Evolutionary conservation across 345 rosid species (phyloP).

Genomic region (Clarkia xantiana): DNA sequence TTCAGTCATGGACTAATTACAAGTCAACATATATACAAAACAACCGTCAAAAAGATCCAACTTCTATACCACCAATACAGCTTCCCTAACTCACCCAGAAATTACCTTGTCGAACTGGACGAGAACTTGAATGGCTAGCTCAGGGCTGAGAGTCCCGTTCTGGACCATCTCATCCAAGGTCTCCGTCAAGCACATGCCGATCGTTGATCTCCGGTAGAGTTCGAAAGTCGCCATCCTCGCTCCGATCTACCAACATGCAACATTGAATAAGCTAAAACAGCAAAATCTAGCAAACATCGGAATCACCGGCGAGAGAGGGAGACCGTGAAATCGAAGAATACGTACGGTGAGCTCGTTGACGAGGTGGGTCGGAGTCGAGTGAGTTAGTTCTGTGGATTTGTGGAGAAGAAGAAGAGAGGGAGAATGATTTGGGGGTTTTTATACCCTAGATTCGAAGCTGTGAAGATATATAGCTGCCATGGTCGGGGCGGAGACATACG

Average conservation of each 20-base stretch:
- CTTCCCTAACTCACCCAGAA: background rate
- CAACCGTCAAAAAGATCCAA: background rate
- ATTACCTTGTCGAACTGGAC: slow-evolving; percentile 89
- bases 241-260: slow-evolving; percentile 4
- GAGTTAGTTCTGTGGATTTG: background rate
- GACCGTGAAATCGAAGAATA: background rate
- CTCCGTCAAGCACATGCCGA: slow-evolving; percentile 96
- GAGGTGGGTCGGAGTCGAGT: background rate
- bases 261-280: background rate
- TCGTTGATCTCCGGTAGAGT: slow-evolving; percentile 88
- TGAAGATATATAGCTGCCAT: slow-evolving; percentile 39
- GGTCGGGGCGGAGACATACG: slow-evolving; percentile 6
- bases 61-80: background rate
- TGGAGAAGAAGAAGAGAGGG: slow-evolving; percentile 3
- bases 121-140: slow-evolving; percentile 90
- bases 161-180: slow-evolving; percentile 93
- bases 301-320: too few species aligned
- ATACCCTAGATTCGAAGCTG: slow-evolving; percentile 81
- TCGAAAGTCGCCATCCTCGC: slow-evolving; percentile 80
- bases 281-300: too few species aligned
- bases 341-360: background rate
- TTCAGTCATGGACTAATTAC: slow-evolving; percentile 81
- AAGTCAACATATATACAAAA: slow-evolving; percentile 1
- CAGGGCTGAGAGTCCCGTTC: slow-evolving; percentile 80
- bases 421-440: slow-evolving; percentile 37